A percentile compares a stretch with the other conserved stretches of the same genome.
Evolutionary conservation across 768 basidiomycete species (phyloP).

Genomic region (Infundibulicybe gibba): DNA sequence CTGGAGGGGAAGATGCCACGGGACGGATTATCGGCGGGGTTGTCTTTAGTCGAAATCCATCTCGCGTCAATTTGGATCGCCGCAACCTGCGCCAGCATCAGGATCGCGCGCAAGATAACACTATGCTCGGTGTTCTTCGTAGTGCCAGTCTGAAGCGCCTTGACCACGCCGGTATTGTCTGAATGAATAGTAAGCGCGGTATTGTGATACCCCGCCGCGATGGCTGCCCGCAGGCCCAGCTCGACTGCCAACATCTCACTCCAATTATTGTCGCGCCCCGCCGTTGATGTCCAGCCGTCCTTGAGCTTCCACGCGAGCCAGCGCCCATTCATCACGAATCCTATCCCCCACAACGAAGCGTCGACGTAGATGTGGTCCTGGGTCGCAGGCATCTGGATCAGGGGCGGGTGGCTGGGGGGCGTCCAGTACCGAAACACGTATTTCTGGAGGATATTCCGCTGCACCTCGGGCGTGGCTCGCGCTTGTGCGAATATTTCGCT

Average conservation of each 20-base stretch:
- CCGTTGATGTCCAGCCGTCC: conserved; percentile 18
- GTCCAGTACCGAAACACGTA: too few relatives aligned
- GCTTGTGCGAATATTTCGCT: conserved; percentile 14
- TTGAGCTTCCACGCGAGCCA: conserved; percentile 39
- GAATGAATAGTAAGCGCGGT: conserved; percentile 27
- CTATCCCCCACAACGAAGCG: conserved; percentile 39
- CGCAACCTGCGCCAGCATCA: conserved; percentile 14
- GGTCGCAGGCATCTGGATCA: too few relatives aligned
- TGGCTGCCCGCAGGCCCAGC: conserved; percentile 29
- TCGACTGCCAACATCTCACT: conserved; percentile 42
- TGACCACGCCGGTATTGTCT: conserved; percentile 38
- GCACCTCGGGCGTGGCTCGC: conserved; percentile 9
- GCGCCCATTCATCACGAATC: conserved; percentile 23
- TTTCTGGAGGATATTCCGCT: conserved; percentile 3
- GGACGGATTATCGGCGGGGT: conserved; percentile 12
- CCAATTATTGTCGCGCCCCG: conserved; percentile 35
- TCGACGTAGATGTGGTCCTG: conserved; percentile 31
- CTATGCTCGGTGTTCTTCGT: conserved; percentile 21
- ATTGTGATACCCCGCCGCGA: conserved; percentile 15
- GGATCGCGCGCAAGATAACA: conserved; percentile 22
- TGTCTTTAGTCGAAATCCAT: conserved; percentile 23
- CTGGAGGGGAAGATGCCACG: conserved; percentile 9
- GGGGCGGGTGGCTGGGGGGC: too few relatives aligned
- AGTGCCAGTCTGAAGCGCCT: conserved; percentile 19
- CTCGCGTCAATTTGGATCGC: conserved; percentile 17